Evolutionary conservation across 345 rosid genomes (phyloP).

Genomic region (Excoecaria agallocha): DNA sequence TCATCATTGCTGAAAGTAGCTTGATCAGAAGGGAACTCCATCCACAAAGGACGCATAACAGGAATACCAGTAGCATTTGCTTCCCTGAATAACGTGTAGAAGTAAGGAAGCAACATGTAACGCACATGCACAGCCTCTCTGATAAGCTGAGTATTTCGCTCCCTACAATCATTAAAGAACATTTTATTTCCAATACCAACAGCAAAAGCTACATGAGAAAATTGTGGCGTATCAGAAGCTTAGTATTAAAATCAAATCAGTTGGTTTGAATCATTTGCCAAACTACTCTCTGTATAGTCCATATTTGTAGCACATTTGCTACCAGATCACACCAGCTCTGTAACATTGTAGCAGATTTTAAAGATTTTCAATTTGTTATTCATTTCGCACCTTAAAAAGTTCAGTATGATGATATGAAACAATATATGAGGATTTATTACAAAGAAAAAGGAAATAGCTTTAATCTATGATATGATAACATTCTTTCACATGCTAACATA

Average conservation of each 20-base stretch:
- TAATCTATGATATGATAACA: too few relatives aligned
- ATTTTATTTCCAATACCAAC: background rate
- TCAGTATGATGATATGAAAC: too few relatives aligned
- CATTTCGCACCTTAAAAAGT: background rate
- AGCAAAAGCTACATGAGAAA: background rate
- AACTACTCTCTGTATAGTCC: too few relatives aligned
- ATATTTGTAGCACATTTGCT: background rate
- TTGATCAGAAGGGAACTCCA: slow-evolving; percentile 97
- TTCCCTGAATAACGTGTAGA: slow-evolving; percentile 93
- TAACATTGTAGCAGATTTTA: background rate
- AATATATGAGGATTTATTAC: background rate
- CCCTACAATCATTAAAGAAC: slow-evolving; percentile 47
- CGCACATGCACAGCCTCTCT: slow-evolving; percentile 89
- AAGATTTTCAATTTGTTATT: background rate
- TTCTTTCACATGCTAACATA: too few relatives aligned
- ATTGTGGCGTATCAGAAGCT: background rate
- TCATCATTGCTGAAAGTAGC: slow-evolving; percentile 80
- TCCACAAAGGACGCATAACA: slow-evolving; percentile 88
- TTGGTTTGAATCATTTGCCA: background rate
- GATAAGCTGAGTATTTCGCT: slow-evolving; percentile 73
- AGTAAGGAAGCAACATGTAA: slow-evolving; percentile 83
- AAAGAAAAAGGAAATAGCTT: background rate
- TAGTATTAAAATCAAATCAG: background rate
- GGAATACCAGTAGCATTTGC: slow-evolving; percentile 87
- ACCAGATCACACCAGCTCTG: background rate